phyloP scores from a whole-genome alignment of 805 yeast species.

The Zygosaccharomyces pseudorouxii region DNA sequence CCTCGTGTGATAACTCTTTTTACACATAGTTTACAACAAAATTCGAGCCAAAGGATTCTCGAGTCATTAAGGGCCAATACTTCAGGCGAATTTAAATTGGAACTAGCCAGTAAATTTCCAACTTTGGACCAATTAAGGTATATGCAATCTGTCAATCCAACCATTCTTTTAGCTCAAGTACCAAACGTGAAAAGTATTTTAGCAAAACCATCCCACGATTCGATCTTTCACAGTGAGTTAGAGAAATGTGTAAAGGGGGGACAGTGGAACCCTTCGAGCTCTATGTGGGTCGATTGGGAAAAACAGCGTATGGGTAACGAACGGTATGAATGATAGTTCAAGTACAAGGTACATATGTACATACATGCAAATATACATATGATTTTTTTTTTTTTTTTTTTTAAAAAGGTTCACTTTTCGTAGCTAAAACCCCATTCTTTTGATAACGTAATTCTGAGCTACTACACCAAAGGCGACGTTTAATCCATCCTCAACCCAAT shows the following conservation, averaged over 20 bases:
- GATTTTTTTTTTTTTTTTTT: not conserved
- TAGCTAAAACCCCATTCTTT: slow-evolving; percentile 53
- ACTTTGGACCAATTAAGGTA: slow-evolving; percentile 31
- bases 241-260: slow-evolving; percentile 19
- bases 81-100: slow-evolving; percentile 18
- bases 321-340: slow-evolving; percentile 2
- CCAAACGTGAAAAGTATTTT: slow-evolving; percentile 18
- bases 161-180: slow-evolving; percentile 17
- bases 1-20: slow-evolving; percentile 47
- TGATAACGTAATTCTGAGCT: slow-evolving; percentile 86
- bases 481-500: slow-evolving; percentile 77
- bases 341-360: slow-evolving; percentile 4
- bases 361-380: not conserved
- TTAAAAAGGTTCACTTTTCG: not conserved
- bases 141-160: slow-evolving; percentile 19
- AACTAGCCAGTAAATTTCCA: slow-evolving; percentile 26
- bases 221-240: slow-evolving; percentile 24
- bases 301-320: slow-evolving; percentile 27
- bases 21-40: slow-evolving; percentile 23
- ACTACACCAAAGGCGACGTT: slow-evolving; percentile 75
- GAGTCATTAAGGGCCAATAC: slow-evolving; percentile 17
- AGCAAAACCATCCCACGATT: slow-evolving; percentile 13
- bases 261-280: slow-evolving; percentile 22
- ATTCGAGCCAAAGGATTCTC: slow-evolving; percentile 21
- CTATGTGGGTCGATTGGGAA: slow-evolving; percentile 38